Evolutionary conservation across 202 grass and related monocot species (phyloP).

Genomic region (Bolboschoenoplectus hybrid): DNA sequence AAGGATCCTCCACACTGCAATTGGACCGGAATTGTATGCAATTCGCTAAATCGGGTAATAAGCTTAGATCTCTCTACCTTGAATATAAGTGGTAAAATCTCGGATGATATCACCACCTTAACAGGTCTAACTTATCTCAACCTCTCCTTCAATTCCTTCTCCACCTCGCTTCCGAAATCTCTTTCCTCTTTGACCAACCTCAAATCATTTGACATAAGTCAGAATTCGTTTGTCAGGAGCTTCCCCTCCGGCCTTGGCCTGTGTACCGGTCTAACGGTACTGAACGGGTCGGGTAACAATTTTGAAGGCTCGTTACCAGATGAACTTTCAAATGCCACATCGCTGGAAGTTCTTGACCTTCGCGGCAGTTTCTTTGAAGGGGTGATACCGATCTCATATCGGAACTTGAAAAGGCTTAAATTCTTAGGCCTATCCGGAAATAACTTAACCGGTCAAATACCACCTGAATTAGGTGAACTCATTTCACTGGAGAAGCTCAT

Average conservation of each 20-base stretch:
- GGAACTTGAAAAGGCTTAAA: constrained; percentile 65
- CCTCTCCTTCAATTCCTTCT: constrained; percentile 78
- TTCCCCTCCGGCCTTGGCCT: constrained; percentile 74
- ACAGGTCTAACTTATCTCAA: constrained; percentile 59
- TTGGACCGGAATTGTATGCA: constrained; percentile 74
- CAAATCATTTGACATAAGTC: constrained; percentile 69
- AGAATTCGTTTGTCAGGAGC: constrained; percentile 69
- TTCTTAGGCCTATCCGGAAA: constrained; percentile 91
- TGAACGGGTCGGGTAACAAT: constrained; percentile 86
- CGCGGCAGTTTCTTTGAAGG: constrained; percentile 79
- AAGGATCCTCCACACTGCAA: constrained; percentile 61
- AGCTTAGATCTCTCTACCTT: constrained; percentile 61
- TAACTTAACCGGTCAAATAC: constrained; percentile 84
- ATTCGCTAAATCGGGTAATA: constrained; percentile 51
- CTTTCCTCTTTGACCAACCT: constrained; percentile 51
- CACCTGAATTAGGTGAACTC: constrained; percentile 65
- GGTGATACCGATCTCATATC: constrained; percentile 61
- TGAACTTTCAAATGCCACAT: constrained; percentile 79
- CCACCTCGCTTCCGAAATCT: constrained; percentile 60
- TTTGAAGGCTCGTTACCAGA: constrained; percentile 65
- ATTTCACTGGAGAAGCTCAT: constrained; percentile 78
- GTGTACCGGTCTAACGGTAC: constrained; percentile 40
- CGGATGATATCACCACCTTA: constrained; percentile 54
- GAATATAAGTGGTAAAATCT: constrained; percentile 76
- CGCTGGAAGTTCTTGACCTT: constrained; percentile 64